Percentiles rank a stretch among this genome's conserved stretches.
These are phyloP conservation scores for Jasminum sambac DNA, from an alignment of 257 asterid species.

Conservation along the genomic window DNA sequence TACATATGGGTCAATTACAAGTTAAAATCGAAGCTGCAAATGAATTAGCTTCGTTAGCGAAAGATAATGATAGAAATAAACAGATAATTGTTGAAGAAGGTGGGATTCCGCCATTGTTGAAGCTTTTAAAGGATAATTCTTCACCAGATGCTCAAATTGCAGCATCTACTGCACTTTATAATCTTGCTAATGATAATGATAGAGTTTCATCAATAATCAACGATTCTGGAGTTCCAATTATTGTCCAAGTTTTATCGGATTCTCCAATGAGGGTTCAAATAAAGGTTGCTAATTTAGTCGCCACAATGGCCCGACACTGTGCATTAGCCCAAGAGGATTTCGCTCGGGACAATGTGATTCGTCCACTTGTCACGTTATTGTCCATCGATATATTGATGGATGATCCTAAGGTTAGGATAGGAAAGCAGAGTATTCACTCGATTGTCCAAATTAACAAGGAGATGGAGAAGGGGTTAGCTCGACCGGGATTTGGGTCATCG, in stretches of 20 bases:
- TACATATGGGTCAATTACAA: constrained; percentile 56
- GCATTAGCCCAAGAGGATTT: constrained; percentile 68
- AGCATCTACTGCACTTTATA: constrained; percentile 51
- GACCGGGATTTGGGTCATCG: constrained; percentile 43
- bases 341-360: constrained; percentile 74
- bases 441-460: constrained; percentile 72
- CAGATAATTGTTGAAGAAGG: constrained; percentile 82
- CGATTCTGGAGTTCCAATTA: constrained; percentile 53
- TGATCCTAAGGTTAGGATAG: constrained; percentile 44
- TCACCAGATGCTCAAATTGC: constrained; percentile 67
- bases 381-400: constrained; percentile 62
- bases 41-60: constrained; percentile 65
- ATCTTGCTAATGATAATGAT: constrained; percentile 57
- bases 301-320: constrained; percentile 63
- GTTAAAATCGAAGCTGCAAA: constrained; percentile 72
- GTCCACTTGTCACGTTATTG: constrained; percentile 70
- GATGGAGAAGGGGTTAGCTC: constrained; percentile 47
- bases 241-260: constrained; percentile 64
- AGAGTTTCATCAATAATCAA: constrained; percentile 49
- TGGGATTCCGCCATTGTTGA: constrained; percentile 63
- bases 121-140: constrained; percentile 59
- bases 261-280: constrained; percentile 71
- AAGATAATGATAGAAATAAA: constrained; percentile 81
- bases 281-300: constrained; percentile 59
- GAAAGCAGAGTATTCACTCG: constrained; percentile 56